Conservation (phyloP, 805 yeast genomes). For the Kodamaea sagamina region DNA sequence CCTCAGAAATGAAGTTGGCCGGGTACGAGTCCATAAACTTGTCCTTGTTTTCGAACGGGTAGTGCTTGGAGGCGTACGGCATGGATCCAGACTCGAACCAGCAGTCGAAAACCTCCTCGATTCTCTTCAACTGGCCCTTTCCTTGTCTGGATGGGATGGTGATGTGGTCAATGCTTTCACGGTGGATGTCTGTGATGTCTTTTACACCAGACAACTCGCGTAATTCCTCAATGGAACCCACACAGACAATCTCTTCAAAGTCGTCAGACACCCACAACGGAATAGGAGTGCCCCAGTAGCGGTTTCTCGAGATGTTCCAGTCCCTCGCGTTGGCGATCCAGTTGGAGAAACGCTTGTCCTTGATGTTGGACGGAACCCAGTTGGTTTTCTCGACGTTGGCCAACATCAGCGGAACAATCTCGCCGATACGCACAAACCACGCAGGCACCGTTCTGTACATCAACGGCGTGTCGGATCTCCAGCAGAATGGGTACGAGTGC, state of each 20-base stretch:
- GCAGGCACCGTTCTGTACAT: slow-evolving; percentile 96
- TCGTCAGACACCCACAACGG: slow-evolving; percentile 98
- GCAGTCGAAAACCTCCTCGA: slow-evolving; percentile 98
- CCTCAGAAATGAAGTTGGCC: slow-evolving; percentile 97
- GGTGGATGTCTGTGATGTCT: slow-evolving; percentile 87
- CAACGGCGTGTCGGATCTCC: slow-evolving; percentile 99
- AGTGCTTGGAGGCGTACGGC: slow-evolving; percentile 97
- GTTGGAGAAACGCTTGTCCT: slow-evolving; percentile 93
- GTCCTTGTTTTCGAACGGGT: slow-evolving; percentile 88
- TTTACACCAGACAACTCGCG: slow-evolving; percentile 78
- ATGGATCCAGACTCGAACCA: slow-evolving; percentile 99
- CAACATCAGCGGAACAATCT: slow-evolving; percentile 86
- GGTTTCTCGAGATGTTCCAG: slow-evolving; percentile 97
- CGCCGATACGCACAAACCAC: slow-evolving; percentile 93
- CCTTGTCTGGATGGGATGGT: slow-evolving; percentile 92
- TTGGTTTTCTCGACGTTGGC: slow-evolving; percentile 79
- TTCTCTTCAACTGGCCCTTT: slow-evolving; percentile 82
- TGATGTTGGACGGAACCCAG: slow-evolving; percentile 92
- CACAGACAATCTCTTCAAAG: slow-evolving; percentile 85
- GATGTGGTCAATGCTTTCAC: slow-evolving; percentile 87
- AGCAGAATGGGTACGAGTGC: slow-evolving; percentile 99
- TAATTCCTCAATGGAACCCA: slow-evolving; percentile 89
- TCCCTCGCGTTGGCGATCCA: slow-evolving; percentile 99
- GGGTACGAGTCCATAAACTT: slow-evolving; percentile 78
- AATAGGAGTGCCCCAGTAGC: slow-evolving; percentile 99